These are phyloP conservation scores for Flaveria ramosissima DNA, from an alignment of 129 eudicot species.

Conservation along the genomic window DNA sequence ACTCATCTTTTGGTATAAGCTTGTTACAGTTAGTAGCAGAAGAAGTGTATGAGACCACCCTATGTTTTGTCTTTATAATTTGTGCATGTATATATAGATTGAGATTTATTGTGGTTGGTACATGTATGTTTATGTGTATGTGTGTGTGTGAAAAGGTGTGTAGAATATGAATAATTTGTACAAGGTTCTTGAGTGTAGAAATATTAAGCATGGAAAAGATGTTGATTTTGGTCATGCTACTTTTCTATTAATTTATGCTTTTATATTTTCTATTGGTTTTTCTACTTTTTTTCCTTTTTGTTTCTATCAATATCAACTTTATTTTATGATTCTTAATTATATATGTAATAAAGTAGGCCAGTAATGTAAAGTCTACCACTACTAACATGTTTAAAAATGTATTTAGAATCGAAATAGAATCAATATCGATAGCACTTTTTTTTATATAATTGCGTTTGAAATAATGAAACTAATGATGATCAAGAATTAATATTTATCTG, in stretches of 20 bases:
- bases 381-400: too few species aligned
- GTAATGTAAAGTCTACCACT: too few species aligned
- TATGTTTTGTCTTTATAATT: constrained; percentile 5
- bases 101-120: constrained; percentile 26
- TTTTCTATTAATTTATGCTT: constrained; percentile 10
- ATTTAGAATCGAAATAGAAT: too few species aligned
- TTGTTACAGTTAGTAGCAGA: constrained; percentile 3
- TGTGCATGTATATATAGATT: constrained; percentile 22
- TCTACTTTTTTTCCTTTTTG: not conserved
- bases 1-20: constrained; percentile 27
- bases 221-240: constrained; percentile 34
- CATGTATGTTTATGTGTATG: not conserved
- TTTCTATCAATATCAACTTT: not conserved
- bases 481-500: too few species aligned
- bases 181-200: constrained; percentile 15
- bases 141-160: not conserved
- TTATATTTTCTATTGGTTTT: constrained; percentile 9
- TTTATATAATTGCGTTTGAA: too few species aligned
- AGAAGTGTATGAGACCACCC: constrained; percentile 25
- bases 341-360: too few species aligned
- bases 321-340: too few species aligned
- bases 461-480: too few species aligned
- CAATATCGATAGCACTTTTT: too few species aligned
- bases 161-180: constrained; percentile 15
- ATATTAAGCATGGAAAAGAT: constrained; percentile 33